Conservation (phyloP, 345 rosid species). For the Trapa bicornis region DNA sequence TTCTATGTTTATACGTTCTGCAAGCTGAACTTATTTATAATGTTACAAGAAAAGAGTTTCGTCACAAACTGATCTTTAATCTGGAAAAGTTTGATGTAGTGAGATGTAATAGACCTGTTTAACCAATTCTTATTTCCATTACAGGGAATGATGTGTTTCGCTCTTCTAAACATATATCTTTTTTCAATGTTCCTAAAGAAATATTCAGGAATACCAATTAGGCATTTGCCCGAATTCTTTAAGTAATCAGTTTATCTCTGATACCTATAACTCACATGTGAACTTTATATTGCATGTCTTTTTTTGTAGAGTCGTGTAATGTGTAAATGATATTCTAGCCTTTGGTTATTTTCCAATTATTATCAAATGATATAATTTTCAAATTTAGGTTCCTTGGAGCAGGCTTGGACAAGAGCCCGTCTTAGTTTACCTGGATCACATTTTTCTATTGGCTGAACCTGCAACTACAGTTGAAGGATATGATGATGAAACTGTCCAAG, state of each 20-base stretch:
- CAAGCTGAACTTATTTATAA: neutral
- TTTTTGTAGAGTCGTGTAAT: neutral
- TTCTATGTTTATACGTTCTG: neutral
- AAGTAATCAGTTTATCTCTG: neutral
- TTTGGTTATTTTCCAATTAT: neutral
- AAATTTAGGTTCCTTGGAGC: slow-evolving; percentile 91
- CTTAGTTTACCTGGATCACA: slow-evolving; percentile 74
- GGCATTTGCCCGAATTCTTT: neutral
- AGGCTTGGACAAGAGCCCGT: slow-evolving; percentile 99
- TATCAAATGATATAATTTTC: neutral
- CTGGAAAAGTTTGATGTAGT: neutral
- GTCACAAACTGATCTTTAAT: neutral
- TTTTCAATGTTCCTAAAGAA: too few species aligned
- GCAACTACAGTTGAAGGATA: slow-evolving; percentile 68
- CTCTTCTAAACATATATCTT: neutral
- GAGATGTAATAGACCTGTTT: neutral
- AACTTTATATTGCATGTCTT: neutral
- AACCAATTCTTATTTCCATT: neutral
- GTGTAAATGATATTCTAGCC: neutral
- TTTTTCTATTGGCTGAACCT: slow-evolving; percentile 80
- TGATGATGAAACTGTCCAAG: slow-evolving; percentile 80
- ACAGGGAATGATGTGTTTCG: neutral
- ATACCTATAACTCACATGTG: neutral
- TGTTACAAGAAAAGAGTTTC: neutral
- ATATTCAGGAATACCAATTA: neutral